Evolutionary conservation across 352 stramenopile genomes (phyloP).

Genomic region (Phytophthora meadii): DNA sequence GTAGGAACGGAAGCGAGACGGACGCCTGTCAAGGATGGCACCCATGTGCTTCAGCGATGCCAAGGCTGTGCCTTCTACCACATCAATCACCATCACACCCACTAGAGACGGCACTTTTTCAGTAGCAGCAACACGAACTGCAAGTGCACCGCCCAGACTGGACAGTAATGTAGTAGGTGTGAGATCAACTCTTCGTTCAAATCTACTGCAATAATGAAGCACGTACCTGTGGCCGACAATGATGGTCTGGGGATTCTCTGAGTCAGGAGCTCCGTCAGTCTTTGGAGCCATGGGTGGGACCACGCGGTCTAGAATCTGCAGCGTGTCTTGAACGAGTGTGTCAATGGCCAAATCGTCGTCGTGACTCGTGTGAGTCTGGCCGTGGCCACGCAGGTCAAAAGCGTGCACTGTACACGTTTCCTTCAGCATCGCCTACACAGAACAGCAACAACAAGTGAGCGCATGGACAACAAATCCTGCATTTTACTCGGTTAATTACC

Average conservation of each 20-base stretch:
- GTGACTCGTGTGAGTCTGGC: slow-evolving; percentile 58
- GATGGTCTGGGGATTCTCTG: slow-evolving; percentile 64
- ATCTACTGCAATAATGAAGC: not conserved
- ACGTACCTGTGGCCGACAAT: slow-evolving; percentile 81
- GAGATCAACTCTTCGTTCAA: not conserved
- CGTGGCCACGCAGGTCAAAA: slow-evolving; percentile 87
- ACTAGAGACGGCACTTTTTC: slow-evolving; percentile 67
- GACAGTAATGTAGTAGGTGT: not conserved
- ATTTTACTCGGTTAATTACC: slow-evolving; percentile 29
- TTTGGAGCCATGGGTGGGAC: slow-evolving; percentile 40
- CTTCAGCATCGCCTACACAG: slow-evolving; percentile 71
- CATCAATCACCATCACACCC: slow-evolving; percentile 90
- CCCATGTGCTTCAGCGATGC: slow-evolving; percentile 89
- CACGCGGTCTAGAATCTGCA: slow-evolving; percentile 63
- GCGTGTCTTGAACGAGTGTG: slow-evolving; percentile 75
- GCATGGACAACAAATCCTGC: not conserved
- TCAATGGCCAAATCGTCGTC: slow-evolving; percentile 80
- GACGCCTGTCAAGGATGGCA: slow-evolving; percentile 75
- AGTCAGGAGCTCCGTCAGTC: slow-evolving; percentile 16
- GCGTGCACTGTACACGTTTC: slow-evolving; percentile 79
- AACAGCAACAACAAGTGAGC: too few species aligned
- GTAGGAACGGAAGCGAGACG: slow-evolving; percentile 64
- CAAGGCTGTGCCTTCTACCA: slow-evolving; percentile 88
- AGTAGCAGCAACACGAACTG: slow-evolving; percentile 72
- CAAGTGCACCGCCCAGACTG: slow-evolving; percentile 86